phyloP scores from a whole-genome alignment of 2,329 filamentous ascomycete genomes.

The Botryosphaeria dothidea region DNA sequence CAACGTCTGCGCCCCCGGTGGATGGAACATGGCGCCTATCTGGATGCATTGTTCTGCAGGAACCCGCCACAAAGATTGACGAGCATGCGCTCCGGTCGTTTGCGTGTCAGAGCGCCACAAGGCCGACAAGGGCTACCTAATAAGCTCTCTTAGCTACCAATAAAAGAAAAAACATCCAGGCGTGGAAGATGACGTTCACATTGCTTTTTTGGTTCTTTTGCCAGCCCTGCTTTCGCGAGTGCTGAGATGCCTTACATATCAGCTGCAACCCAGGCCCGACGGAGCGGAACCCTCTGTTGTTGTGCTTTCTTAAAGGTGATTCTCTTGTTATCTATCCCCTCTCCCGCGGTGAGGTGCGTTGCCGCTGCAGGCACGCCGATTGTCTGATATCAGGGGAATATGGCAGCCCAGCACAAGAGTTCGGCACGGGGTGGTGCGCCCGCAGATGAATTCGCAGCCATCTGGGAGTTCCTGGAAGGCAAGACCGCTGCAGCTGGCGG shows the following conservation, averaged over 20 bases:
- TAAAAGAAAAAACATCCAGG: not conserved
- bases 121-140: not conserved
- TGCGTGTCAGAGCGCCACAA: slow-evolving; percentile 10
- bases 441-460: not conserved
- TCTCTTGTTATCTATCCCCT: not conserved
- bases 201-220: not conserved
- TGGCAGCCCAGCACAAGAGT: not conserved
- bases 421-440: not conserved
- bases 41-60: slow-evolving; percentile 9
- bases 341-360: not conserved
- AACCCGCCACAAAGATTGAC: slow-evolving; percentile 4
- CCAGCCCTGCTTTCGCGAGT: not conserved
- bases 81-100: slow-evolving; percentile 12
- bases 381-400: not conserved
- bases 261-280: not conserved
- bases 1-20: not conserved
- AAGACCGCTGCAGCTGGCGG: not conserved
- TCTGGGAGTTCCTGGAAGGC: not conserved
- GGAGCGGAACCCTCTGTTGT: not conserved
- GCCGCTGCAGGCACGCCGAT: not conserved
- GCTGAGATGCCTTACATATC: not conserved
- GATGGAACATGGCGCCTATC: not conserved
- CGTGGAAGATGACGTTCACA: not conserved
- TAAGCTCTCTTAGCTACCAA: slow-evolving; percentile 5
- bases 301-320: not conserved